A percentile compares a stretch with the other conserved stretches of the same genome.
Conservation (phyloP, 192 early-diverging fungal genomes). For the Coemansia aciculifera region DNA sequence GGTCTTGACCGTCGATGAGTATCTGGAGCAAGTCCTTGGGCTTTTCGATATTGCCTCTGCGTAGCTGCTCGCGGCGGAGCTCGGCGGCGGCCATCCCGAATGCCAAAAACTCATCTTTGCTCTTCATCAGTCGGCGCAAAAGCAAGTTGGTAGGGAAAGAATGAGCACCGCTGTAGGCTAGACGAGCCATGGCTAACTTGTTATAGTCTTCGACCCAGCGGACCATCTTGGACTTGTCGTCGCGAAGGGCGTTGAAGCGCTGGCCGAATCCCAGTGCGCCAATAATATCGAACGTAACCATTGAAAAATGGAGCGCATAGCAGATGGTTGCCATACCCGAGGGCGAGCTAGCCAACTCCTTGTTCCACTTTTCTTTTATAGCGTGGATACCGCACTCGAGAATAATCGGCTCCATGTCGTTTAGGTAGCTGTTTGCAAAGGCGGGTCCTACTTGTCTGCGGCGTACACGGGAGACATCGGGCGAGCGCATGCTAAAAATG, state of each 20-base stretch:
- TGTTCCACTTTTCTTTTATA: constrained; percentile 35
- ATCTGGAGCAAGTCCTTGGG: constrained; percentile 51
- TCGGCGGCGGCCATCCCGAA: constrained; percentile 15
- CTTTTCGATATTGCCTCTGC: constrained; percentile 13
- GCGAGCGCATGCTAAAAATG: constrained; percentile 33
- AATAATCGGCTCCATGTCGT: constrained; percentile 32
- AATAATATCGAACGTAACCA: constrained; percentile 34
- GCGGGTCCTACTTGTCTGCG: constrained; percentile 33
- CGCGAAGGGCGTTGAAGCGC: constrained; percentile 27
- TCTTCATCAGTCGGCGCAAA: constrained; percentile 9
- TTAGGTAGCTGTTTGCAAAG: constrained; percentile 25
- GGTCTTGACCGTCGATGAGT: constrained; percentile 42
- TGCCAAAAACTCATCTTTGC: constrained; percentile 25
- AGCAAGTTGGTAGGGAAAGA: constrained; percentile 17
- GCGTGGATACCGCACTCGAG: constrained; percentile 26
- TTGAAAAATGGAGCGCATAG: constrained; percentile 26
- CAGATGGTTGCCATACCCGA: constrained; percentile 9
- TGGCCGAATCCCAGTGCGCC: constrained; percentile 38
- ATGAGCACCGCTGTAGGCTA: constrained; percentile 4
- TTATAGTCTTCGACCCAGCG: constrained; percentile 25
- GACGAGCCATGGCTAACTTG: constrained; percentile 1
- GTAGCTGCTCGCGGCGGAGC: constrained; percentile 10
- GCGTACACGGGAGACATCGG: constrained; percentile 19
- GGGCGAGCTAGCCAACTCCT: not conserved
- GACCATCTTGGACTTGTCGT: constrained; percentile 19